Evolutionary conservation across 1,139 yeast genomes (phyloP).

Genomic region (Lodderomyces beijingensis): DNA sequence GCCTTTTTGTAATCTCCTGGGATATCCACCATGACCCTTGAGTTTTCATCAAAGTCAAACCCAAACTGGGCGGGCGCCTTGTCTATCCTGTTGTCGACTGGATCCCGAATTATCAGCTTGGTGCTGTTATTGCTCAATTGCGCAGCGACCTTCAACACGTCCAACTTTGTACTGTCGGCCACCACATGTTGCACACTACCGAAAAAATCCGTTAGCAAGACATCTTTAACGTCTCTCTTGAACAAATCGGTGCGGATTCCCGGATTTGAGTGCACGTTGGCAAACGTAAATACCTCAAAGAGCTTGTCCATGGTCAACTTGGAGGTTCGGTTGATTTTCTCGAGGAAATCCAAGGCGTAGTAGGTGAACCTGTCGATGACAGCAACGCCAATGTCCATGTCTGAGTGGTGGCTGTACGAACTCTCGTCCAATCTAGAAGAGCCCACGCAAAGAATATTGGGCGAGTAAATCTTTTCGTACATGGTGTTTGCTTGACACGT

Average conservation of each 20-base stretch:
- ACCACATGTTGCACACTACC: slow-evolving; percentile 88
- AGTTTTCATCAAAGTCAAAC: neutral
- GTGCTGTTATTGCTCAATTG: too few relatives aligned
- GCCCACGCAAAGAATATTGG: slow-evolving; percentile 90
- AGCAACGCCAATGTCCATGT: slow-evolving; percentile 93
- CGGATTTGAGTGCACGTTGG: slow-evolving; percentile 83
- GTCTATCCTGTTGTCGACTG: too few relatives aligned
- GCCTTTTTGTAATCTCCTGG: too few relatives aligned
- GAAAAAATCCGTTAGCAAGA: slow-evolving; percentile 85
- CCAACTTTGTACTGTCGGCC: slow-evolving; percentile 14
- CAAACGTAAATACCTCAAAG: slow-evolving; percentile 79
- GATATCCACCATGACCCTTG: neutral
- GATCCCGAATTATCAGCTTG: too few relatives aligned
- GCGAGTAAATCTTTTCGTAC: slow-evolving; percentile 90
- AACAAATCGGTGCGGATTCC: slow-evolving; percentile 85
- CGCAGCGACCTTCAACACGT: too few relatives aligned
- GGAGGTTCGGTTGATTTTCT: slow-evolving; percentile 71
- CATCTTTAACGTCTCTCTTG: slow-evolving; percentile 62
- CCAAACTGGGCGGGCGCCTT: neutral
- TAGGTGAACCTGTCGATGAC: slow-evolving; percentile 95
- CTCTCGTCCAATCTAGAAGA: slow-evolving; percentile 87
- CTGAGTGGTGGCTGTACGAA: slow-evolving; percentile 94
- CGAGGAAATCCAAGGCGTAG: slow-evolving; percentile 85
- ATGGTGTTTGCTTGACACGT: slow-evolving; percentile 98
- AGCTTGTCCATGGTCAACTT: slow-evolving; percentile 73